phyloP scores from a whole-genome alignment of 805 yeast genomes.

The Ogataea wickerhamii region DNA sequence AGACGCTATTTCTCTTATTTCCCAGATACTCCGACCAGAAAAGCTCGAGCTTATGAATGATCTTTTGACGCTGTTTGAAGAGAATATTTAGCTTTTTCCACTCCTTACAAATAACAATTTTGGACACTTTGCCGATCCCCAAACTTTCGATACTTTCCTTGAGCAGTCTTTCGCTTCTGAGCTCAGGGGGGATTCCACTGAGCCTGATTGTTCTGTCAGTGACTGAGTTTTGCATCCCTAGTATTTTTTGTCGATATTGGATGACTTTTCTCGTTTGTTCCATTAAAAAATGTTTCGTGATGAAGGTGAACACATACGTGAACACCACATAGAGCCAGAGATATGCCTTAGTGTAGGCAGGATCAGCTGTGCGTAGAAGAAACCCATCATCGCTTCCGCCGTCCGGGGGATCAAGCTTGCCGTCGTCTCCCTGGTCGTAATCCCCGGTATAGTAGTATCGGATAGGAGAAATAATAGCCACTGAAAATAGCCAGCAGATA shows the following conservation, averaged over 20 bases:
- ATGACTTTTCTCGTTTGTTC: slow-evolving; percentile 73
- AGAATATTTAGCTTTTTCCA: slow-evolving; percentile 74
- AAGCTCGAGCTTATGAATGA: slow-evolving; percentile 59
- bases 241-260: slow-evolving; percentile 68
- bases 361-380: slow-evolving; percentile 9
- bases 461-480: slow-evolving; percentile 77
- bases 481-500: slow-evolving; percentile 64
- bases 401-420: slow-evolving; percentile 15
- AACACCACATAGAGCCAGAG: slow-evolving; percentile 85
- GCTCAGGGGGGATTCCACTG: slow-evolving; percentile 82
- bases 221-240: slow-evolving; percentile 83
- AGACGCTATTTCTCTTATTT: slow-evolving; percentile 23
- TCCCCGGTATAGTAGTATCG: slow-evolving; percentile 79
- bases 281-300: slow-evolving; percentile 57
- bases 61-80: slow-evolving; percentile 52
- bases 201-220: slow-evolving; percentile 88
- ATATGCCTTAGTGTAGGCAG: slow-evolving; percentile 48
- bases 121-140: slow-evolving; percentile 75
- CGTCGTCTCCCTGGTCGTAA: slow-evolving; percentile 57
- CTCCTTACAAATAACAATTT: slow-evolving; percentile 77
- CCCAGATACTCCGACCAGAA: slow-evolving; percentile 71
- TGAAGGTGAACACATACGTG: slow-evolving; percentile 77
- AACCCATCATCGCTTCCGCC: no score
- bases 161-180: slow-evolving; percentile 68
- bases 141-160: slow-evolving; percentile 72